Evolutionary conservation across 1,284 basidiomycete genomes (phyloP), one percentile per base, ranked within the genome.

Genomic region (Puccinia coronata): DNA sequence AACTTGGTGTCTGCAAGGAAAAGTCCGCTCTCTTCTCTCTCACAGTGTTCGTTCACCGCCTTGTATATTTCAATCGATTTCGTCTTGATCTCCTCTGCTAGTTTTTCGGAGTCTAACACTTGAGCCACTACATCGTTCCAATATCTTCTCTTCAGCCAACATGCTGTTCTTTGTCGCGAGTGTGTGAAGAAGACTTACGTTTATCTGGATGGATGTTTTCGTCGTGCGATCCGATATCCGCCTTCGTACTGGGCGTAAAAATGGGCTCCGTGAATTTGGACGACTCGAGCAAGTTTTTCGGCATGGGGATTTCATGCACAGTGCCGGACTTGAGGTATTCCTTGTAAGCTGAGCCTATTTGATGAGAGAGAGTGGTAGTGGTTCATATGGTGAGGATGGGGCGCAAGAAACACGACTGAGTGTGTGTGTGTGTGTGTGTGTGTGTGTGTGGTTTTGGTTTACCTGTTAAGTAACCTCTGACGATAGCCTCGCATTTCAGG

Each of bases 211-310:
- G 95, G 83, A 99, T 98, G 86, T 99, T 99, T 86, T 98, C 96
- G 86, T 99, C 96, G 85, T 99, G 96, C 55, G 90, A 89, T 8
- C 97, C 97, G 84, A 93, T 92, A 82, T 96, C 95, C 0, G 96
- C 97, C 86, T 99, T 99, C 14, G 96, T 99, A 0, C 94, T 96
- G 0, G 97, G 97, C 0, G 97, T 99, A 86, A 99, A 97, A 65
- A 98, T 87, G 0, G 96, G 93, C 84, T 92, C 88, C 9, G 92
- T 90, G 39, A 98, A 88, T 84, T 92, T 92, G 83, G 93, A 89
- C 9, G 92, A 93, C 88, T 99, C 96, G n/a, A 92, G 88, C 36
- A 98, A 88, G 9, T 92, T 93, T 1, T 89, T 86, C 0, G 92
- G 91, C 76, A 98, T 88, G 23, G 88, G 85, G 67, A 97, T 94